Evolutionary conservation across 768 basidiomycete species (phyloP), one percentile per base, ranked within the genome.

Genomic region (Mycena filopes): DNA sequence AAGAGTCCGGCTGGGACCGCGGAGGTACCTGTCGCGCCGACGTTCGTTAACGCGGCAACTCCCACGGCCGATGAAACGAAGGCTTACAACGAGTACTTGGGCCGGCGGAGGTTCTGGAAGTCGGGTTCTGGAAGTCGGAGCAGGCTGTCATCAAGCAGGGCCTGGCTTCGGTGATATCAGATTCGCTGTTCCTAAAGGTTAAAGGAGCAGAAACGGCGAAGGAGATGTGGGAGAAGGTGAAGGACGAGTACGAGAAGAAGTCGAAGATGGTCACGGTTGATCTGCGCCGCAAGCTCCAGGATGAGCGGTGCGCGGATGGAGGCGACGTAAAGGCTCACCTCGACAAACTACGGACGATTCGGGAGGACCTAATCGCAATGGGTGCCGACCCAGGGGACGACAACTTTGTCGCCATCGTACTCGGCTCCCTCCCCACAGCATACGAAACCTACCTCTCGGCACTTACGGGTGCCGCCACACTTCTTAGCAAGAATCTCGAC

Each of bases 261-360:
- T 70, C 66, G 0, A 45, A 64, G 18, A 63, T 63, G 62, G 65
- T 74, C 26, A 50, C 65, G 23, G 66, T 74, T 8, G 70, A 75
- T 56, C 63, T 77, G 7, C 51, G 70, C 1, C 54, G 61, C 2
- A n/a, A 57, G 3, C 59, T 77, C 29, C 71, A 75, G 41, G 60
- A 72, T 11, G 43, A 47, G 61, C 36, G 46, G 0, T 77, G 75
- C 62, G 38, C 40, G 4, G 75, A 76, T 15, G 49, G 62, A 0
- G 69, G 60, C 4, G 70, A 77, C 56, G 58, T 77, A 1, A 46
- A 65, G 5, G 56, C 60, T 16, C 76, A 75, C 62, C 65, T 76
- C 21, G 31, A 43, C 7, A 55, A 55, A 21, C 26, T 55, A 31
- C 54, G 38, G 54, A 42, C 38, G 26, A 41, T 41, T 15, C 41